phyloP scores from a whole-genome alignment of 1,284 basidiomycete species.

The Rhodofomes roseus region DNA sequence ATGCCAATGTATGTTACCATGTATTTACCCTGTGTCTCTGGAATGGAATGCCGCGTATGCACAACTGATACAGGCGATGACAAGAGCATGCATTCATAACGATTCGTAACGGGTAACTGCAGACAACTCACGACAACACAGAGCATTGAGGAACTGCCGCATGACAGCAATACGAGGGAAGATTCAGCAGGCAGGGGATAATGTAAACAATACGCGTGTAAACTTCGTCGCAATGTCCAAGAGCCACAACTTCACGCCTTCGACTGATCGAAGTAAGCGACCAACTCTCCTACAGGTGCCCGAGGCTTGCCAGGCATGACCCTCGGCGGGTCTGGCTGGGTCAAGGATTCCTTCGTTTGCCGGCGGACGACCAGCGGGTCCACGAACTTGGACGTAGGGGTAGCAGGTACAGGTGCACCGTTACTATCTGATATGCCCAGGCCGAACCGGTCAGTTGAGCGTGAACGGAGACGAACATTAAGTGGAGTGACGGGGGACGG shows the following conservation, averaged over 20 bases:
- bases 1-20: no score
- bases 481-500: conserved; percentile 33
- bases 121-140: conserved; percentile 4
- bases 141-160: not conserved
- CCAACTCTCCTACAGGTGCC: conserved; percentile 68
- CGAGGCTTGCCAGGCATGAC: conserved; percentile 47
- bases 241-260: conserved; percentile 28
- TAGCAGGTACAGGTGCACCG: conserved; percentile 19
- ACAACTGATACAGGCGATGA: not conserved
- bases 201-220: not conserved
- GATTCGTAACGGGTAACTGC: conserved; percentile 9
- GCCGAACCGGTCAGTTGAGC: conserved; percentile 48
- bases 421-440: conserved; percentile 22
- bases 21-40: no score
- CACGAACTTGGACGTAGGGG: conserved; percentile 49
- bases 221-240: not conserved
- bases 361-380: conserved; percentile 68
- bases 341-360: conserved; percentile 49
- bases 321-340: conserved; percentile 30
- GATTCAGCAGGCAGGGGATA: conserved; percentile 7
- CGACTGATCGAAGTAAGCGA: conserved; percentile 79
- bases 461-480: conserved; percentile 45
- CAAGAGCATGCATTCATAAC: not conserved
- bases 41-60: no score
- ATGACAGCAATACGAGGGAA: not conserved